Evolutionary conservation across 768 basidiomycete genomes (phyloP).

Genomic region (Mrakia hoshinonis): DNA sequence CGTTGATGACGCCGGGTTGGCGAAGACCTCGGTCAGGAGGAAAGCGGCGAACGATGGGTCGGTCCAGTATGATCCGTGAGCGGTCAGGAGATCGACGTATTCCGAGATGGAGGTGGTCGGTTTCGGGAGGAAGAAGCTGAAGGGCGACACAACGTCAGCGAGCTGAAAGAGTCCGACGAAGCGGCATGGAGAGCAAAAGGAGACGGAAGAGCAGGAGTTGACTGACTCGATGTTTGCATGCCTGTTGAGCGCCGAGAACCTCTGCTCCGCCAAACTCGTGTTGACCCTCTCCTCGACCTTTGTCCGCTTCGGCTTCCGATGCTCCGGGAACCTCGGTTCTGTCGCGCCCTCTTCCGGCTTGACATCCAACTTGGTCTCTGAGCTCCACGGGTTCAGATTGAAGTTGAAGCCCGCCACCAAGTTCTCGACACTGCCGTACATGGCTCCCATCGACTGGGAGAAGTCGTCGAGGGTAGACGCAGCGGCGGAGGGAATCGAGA

Average conservation of each 20-base stretch:
- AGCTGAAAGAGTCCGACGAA: too few relatives aligned
- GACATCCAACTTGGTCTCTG: not conserved
- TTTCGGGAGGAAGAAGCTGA: slow-evolving; percentile 16
- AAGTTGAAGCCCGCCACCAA: not conserved
- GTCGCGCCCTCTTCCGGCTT: not conserved
- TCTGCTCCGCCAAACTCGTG: slow-evolving; percentile 37
- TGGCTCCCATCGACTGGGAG: not conserved
- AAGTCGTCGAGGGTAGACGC: not conserved
- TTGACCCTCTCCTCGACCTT: slow-evolving; percentile 36
- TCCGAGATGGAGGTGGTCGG: not conserved
- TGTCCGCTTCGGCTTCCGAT: slow-evolving; percentile 9
- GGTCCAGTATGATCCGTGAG: slow-evolving; percentile 8
- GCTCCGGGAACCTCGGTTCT: not conserved
- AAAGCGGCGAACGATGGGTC: slow-evolving; percentile 1
- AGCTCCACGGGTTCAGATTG: not conserved
- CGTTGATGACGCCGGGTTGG: not conserved
- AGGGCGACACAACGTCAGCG: too few relatives aligned
- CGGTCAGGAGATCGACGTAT: slow-evolving; percentile 10
- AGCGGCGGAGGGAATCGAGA: not conserved
- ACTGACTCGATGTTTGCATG: slow-evolving; percentile 41
- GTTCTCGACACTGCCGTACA: not conserved
- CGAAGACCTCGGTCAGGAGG: slow-evolving; percentile 12
- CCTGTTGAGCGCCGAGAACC: slow-evolving; percentile 45
- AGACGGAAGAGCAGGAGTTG: not conserved
- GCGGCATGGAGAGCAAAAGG: not conserved